Evolutionary conservation across 2,329 filamentous ascomycete species (phyloP).

Genomic region (Didymella sp.): DNA sequence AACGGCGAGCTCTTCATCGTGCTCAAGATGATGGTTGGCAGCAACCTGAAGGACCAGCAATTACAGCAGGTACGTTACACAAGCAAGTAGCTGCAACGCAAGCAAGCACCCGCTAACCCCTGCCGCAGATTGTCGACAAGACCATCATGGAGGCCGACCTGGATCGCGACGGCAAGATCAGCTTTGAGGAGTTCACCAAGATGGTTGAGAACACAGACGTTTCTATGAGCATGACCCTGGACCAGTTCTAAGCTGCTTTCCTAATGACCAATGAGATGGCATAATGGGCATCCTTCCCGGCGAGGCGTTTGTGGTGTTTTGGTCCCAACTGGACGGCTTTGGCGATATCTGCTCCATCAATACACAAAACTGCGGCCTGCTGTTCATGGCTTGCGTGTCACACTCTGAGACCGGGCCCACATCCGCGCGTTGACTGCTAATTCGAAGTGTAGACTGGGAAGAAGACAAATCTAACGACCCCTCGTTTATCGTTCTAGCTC

Average conservation of each 20-base stretch:
- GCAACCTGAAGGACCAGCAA: slow-evolving; percentile 98
- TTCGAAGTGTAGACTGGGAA: neutral
- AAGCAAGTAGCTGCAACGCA: neutral
- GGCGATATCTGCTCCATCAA: slow-evolving; percentile 39
- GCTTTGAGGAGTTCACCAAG: slow-evolving; percentile 97
- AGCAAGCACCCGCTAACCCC: neutral
- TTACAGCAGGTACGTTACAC: slow-evolving; percentile 73
- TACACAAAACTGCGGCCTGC: slow-evolving; percentile 21
- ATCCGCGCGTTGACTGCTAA: neutral
- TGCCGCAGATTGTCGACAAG: slow-evolving; percentile 85
- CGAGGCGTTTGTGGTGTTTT: slow-evolving; percentile 46
- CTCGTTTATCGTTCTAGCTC: too few relatives aligned
- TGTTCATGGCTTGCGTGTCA: neutral
- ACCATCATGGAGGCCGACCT: slow-evolving; percentile 99
- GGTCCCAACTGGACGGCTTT: slow-evolving; percentile 25
- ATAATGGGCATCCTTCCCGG: slow-evolving; percentile 31
- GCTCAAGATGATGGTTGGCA: slow-evolving; percentile 99
- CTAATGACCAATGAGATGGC: slow-evolving; percentile 16
- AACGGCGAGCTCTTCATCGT: slow-evolving; percentile 99
- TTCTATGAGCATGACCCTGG: slow-evolving; percentile 71
- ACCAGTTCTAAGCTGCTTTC: slow-evolving; percentile 53
- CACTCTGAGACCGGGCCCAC: neutral
- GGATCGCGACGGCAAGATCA: slow-evolving; percentile 96
- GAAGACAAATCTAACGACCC: too few relatives aligned
- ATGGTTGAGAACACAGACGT: slow-evolving; percentile 96